Evolutionary conservation across 75 land plant genomes (phyloP).

Genomic region (Gnetum montanum): DNA sequence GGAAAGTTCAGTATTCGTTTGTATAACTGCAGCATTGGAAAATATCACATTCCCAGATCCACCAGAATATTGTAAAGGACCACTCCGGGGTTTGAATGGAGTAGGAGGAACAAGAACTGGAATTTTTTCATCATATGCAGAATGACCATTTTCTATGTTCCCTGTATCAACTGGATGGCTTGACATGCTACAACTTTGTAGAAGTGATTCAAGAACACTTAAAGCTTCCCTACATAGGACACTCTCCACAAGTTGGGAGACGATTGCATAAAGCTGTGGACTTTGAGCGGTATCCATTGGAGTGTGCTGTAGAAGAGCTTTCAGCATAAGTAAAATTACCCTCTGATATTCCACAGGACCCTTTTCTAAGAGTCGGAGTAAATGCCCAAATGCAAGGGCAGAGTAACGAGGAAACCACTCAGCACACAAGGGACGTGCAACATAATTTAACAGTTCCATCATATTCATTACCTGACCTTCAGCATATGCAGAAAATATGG

Average conservation of each 20-base stretch:
- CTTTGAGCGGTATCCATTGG: conserved; percentile 89
- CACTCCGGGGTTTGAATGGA: conserved; percentile 86
- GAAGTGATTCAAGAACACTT: conserved; percentile 85
- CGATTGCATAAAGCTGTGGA: conserved; percentile 91
- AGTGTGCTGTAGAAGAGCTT: conserved; percentile 84
- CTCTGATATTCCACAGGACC: conserved; percentile 94
- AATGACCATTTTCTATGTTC: conserved; percentile 31
- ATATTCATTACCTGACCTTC: conserved; percentile 51
- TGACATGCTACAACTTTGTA: conserved; percentile 63
- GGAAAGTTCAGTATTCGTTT: conserved; percentile 21
- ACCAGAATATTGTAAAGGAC: conserved; percentile 52
- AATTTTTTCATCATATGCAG: conserved; percentile 23
- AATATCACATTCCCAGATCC: conserved; percentile 31
- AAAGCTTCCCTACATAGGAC: conserved; percentile 90
- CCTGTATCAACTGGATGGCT: conserved; percentile 26
- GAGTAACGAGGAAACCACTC: conserved; percentile 97
- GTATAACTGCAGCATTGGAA: conserved; percentile 9
- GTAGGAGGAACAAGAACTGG: conserved; percentile 51
- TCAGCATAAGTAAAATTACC: conserved; percentile 82
- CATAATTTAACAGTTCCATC: conserved; percentile 60
- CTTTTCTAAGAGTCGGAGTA: conserved; percentile 81
- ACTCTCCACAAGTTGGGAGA: conserved; percentile 97
- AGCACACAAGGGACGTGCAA: conserved; percentile 62
- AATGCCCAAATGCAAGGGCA: conserved; percentile 91
- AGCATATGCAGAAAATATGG: conserved; percentile 73